These are phyloP conservation scores for Babesia divergens DNA, from an alignment of 169 alveolate species.

Conservation along the genomic window DNA sequence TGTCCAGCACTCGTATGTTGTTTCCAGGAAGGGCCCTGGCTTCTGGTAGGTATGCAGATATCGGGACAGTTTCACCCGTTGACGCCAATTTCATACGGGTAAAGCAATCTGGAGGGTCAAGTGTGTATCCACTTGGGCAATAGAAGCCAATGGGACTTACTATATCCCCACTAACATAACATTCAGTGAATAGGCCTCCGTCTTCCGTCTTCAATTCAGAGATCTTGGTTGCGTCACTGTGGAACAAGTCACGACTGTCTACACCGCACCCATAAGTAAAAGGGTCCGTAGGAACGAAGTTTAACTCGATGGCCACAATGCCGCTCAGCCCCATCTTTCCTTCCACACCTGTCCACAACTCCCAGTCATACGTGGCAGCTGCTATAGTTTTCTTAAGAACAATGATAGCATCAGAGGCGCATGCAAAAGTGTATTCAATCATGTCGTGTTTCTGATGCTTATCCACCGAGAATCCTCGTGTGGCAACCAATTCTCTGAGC, in stretches of 20 bases:
- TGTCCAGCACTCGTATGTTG: slow-evolving; percentile 21
- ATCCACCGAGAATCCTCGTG: background rate
- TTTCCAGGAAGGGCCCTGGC: slow-evolving; percentile 13
- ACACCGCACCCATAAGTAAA: slow-evolving; percentile 63
- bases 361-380: slow-evolving; percentile 20
- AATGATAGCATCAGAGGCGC: slow-evolving; percentile 12
- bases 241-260: slow-evolving; percentile 20
- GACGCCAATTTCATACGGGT: background rate
- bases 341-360: too few species aligned
- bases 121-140: slow-evolving; percentile 38
- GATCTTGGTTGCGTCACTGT: background rate
- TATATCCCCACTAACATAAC: slow-evolving; percentile 27
- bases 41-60: slow-evolving; percentile 2
- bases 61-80: background rate
- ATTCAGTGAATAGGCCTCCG: background rate
- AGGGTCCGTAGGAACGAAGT: slow-evolving; percentile 58
- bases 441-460: background rate
- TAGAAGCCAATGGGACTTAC: slow-evolving; percentile 55
- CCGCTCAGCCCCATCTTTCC: too few species aligned
- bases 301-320: too few species aligned
- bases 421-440: background rate
- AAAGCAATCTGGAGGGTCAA: slow-evolving; percentile 59
- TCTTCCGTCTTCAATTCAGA: background rate
- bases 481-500: background rate
- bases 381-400: slow-evolving; percentile 7